Evolutionary conservation across 2,329 filamentous ascomycete species (phyloP), one percentile per base, ranked within the genome.

Genomic region (Epichloe baconii): DNA sequence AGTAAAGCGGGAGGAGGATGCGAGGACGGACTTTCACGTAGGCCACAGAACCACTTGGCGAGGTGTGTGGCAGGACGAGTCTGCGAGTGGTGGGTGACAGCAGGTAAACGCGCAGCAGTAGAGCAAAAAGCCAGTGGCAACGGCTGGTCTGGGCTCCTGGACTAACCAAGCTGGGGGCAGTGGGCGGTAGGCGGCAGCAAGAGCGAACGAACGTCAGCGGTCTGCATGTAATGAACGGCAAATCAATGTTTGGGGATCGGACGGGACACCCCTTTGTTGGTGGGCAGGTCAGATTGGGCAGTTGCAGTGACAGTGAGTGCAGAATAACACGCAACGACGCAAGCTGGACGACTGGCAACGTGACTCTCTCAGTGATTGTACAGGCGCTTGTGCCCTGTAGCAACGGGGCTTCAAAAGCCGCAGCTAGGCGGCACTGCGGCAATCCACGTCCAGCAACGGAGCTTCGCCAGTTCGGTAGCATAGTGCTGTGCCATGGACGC

Each of bases 1-100:
- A 49, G 44, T 44, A 47, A 47, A 50, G 47, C 47, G 47, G 52
- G 54, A 53, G 51, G 47, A 53, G 45, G 41, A 52, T 45, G 52
- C 42, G 44, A 48, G 52, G 46, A 47, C 42, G 52, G 51, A 50
- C 52, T 52, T 53, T 49, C 42, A 48, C 38, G 41, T 51, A 47
- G 43, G 48, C 8, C 48, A 40, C 44, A 35, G 44, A 44, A 40
- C 47, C 37, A 47, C 44, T 31, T 40, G 35, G 44, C 17, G 38
- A 42, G 12, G 14, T 34, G 26, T 31, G 26, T 31, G 23, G n/a
- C 41, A 43, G 41, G 41, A 43, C 41, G 37, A 38, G 14, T n/a
- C 37, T 38, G 12, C 37, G 37, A 6, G 14, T 38, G 37, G 37
- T 38, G 37, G 37, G 37, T 38, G 37, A 38, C 37, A 38, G 12